A percentile compares a stretch with the other conserved stretches of the same genome.
phyloP scores from a whole-genome alignment of 2,329 filamentous ascomycete species.

The Aspergillus texensis region DNA sequence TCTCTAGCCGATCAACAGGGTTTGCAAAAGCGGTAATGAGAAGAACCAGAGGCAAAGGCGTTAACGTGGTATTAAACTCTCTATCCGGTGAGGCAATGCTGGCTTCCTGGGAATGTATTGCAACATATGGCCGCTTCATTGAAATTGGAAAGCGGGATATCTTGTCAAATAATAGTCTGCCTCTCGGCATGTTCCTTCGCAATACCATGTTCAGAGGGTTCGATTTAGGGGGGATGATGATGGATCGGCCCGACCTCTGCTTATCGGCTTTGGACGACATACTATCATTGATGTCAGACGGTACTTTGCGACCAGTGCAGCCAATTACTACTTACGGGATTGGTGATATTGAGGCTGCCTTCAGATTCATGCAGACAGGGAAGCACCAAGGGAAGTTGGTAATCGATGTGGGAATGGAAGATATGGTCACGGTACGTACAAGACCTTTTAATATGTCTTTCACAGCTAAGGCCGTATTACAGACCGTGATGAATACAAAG shows the following conservation, averaged over 20 bases:
- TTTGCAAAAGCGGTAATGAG: conserved; percentile 25
- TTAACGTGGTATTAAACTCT: conserved; percentile 31
- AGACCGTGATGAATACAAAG: conserved; percentile 13
- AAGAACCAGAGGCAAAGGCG: conserved; percentile 23
- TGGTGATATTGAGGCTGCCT: background rate
- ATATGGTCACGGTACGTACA: no score
- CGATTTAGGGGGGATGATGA: conserved; percentile 8
- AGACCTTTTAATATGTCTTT: background rate
- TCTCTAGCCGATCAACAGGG: conserved; percentile 29
- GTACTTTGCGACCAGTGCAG: conserved; percentile 30
- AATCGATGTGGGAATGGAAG: no score
- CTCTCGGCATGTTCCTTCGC: conserved; percentile 11
- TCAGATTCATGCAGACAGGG: no score
- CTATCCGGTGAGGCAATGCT: conserved; percentile 28
- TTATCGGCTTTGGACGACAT: conserved; percentile 3
- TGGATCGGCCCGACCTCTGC: conserved; percentile 6
- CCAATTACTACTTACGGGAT: conserved; percentile 12
- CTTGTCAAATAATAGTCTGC: conserved; percentile 13
- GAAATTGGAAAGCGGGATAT: conserved; percentile 17
- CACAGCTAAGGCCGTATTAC: background rate
- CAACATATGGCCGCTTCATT: conserved; percentile 29
- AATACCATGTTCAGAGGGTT: conserved; percentile 13
- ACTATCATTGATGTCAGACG: conserved; percentile 6
- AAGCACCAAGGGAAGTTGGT: no score
- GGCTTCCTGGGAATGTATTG: conserved; percentile 31